Evolutionary conservation across 768 basidiomycete species (phyloP).

Genomic region (Tricholoma bakamatsutake): DNA sequence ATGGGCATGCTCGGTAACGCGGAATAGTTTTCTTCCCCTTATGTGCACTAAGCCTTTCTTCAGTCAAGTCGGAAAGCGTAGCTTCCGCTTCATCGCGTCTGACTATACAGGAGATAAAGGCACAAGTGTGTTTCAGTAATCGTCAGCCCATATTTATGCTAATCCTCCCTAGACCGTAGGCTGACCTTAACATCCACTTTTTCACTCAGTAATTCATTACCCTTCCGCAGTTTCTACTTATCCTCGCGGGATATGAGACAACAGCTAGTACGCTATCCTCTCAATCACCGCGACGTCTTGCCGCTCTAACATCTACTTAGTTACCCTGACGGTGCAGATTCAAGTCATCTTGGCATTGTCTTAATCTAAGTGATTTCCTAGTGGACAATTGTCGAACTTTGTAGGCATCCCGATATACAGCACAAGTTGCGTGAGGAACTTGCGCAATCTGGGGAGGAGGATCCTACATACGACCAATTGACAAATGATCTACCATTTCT

Average conservation of each 20-base stretch:
- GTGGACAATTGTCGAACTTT: conserved; percentile 1
- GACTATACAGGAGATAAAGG: conserved; percentile 29
- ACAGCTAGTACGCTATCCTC: not conserved
- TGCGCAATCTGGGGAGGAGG: conserved; percentile 1
- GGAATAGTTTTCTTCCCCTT: not conserved
- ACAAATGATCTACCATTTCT: conserved; percentile 44
- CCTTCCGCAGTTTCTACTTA: not conserved
- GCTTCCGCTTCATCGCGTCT: conserved; percentile 18
- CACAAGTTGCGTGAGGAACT: conserved; percentile 31
- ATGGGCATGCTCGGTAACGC: conserved; percentile 29
- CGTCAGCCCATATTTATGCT: too few relatives aligned
- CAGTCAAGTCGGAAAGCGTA: too few relatives aligned
- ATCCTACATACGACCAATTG: too few relatives aligned
- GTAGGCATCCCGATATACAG: not conserved
- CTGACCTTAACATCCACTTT: not conserved
- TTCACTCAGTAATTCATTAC: not conserved
- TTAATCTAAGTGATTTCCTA: not conserved
- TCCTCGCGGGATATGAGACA: not conserved
- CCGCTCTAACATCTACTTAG: not conserved
- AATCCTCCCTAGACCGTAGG: not conserved
- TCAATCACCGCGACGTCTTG: not conserved
- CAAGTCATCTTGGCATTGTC: not conserved
- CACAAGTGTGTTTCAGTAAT: conserved; percentile 20
- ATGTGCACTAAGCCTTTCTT: too few relatives aligned
- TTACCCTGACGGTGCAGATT: not conserved